Evolutionary conservation across 768 basidiomycete genomes (phyloP).

Genomic region (Podaxis sp.): DNA sequence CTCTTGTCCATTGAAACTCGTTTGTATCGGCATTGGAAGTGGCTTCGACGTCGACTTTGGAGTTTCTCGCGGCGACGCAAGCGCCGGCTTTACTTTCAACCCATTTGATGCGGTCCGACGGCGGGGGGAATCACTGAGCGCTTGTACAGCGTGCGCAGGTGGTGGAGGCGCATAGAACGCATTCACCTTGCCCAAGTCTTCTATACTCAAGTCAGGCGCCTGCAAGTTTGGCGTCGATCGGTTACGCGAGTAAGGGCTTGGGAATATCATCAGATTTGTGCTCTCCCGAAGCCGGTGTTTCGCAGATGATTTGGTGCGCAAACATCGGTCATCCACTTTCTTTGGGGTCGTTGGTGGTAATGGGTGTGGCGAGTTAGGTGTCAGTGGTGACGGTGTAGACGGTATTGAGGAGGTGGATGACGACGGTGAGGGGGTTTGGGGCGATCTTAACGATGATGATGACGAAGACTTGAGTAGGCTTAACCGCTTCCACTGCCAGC

Average conservation of each 20-base stretch:
- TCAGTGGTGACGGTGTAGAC: not conserved
- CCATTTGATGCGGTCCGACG: not conserved
- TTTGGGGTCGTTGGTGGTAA: not conserved
- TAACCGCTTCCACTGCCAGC: slow-evolving; percentile 11
- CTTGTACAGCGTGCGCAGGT: not conserved
- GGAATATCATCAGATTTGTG: not conserved
- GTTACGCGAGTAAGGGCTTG: not conserved
- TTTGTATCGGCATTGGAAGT: not conserved
- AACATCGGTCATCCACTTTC: not conserved
- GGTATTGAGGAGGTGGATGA: not conserved
- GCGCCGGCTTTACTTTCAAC: not conserved
- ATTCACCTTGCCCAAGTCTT: slow-evolving; percentile 14
- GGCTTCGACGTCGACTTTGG: not conserved
- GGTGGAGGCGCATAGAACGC: slow-evolving; percentile 13
- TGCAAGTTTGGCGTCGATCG: slow-evolving; percentile 11
- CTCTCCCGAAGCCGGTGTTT: not conserved
- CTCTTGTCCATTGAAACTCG: not conserved
- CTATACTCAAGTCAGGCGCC: slow-evolving; percentile 3
- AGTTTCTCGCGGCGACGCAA: not conserved
- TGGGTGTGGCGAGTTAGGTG: not conserved
- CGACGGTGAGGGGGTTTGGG: not conserved
- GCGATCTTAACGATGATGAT: not conserved
- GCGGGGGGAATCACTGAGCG: not conserved
- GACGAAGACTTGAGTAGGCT: not conserved
- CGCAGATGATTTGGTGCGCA: not conserved